phyloP scores from a whole-genome alignment of 306 rosid species.

The Carpinus fangiana region DNA sequence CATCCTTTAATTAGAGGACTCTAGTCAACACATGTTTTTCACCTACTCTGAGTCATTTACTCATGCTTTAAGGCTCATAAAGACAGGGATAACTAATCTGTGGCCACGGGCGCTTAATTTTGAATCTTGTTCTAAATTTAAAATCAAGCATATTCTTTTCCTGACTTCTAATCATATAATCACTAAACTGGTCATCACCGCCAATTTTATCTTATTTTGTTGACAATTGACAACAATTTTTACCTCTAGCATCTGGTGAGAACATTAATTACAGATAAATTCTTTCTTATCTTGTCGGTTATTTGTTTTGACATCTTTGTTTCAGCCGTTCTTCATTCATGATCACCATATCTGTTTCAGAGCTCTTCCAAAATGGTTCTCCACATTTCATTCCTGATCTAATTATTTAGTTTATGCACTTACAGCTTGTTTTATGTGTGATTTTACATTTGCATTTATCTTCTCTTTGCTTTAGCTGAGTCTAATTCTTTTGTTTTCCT shows the following conservation, averaged over 20 bases:
- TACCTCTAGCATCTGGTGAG: not conserved
- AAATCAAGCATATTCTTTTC: not conserved
- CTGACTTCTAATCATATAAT: not conserved
- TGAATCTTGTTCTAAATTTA: not conserved
- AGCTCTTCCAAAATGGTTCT: not conserved
- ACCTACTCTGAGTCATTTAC: not conserved
- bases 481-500: not conserved
- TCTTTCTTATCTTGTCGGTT: slow-evolving; percentile 1
- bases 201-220: not conserved
- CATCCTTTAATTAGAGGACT: slow-evolving; percentile 9
- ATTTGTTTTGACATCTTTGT: not conserved
- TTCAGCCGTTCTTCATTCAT: not conserved
- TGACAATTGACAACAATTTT: not conserved
- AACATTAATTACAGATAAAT: not conserved
- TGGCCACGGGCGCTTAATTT: not conserved
- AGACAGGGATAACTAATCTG: not conserved
- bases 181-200: not conserved
- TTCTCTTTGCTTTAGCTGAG: not conserved
- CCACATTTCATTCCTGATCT: not conserved
- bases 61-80: not conserved
- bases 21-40: slow-evolving; percentile 18
- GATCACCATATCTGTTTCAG: not conserved
- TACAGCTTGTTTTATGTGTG: not conserved
- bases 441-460: not conserved
- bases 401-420: not conserved